Conservation (phyloP, 176 grass and related monocot genomes). For the Oryza longistaminata region DNA sequence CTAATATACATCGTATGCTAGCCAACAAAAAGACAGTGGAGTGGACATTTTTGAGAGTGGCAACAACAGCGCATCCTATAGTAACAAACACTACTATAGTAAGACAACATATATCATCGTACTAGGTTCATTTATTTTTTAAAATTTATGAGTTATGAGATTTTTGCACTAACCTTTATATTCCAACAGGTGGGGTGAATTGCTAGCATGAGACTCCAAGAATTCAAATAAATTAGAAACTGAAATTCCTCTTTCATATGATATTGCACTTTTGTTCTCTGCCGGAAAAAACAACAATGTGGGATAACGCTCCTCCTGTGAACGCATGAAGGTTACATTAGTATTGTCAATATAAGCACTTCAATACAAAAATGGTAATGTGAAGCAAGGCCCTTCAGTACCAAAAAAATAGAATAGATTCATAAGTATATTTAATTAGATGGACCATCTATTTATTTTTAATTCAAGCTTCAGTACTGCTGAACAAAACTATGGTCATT, state of each 20-base stretch:
- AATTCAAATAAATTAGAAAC: constrained; percentile 79
- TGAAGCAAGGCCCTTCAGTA: constrained; percentile 3
- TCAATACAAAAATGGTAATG: constrained; percentile 26
- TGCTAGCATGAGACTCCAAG: constrained; percentile 59
- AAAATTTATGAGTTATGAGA: constrained; percentile 1
- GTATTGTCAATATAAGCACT: constrained; percentile 40
- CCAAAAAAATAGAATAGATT: neutral
- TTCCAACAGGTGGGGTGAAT: constrained; percentile 55
- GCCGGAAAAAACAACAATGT: constrained; percentile 72
- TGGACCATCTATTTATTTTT: constrained; percentile 1
- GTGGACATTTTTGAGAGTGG: neutral
- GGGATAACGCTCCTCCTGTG: constrained; percentile 83
- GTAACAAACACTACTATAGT: neutral
- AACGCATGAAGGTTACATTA: constrained; percentile 20
- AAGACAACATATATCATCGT: constrained; percentile 23
- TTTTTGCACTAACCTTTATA: constrained; percentile 56
- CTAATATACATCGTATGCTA: neutral
- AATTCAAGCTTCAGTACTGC: neutral
- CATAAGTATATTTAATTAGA: constrained; percentile 32
- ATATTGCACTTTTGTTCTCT: constrained; percentile 74
- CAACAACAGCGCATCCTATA: neutral
- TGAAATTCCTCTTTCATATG: constrained; percentile 66
- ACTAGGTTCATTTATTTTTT: constrained; percentile 22
- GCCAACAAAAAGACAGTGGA: neutral
- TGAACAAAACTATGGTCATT: constrained; percentile 12